These are phyloP conservation scores for Hyaloscypha variabilis DNA, from an alignment of 495 filamentous ascomycete species.

Conservation along the genomic window DNA sequence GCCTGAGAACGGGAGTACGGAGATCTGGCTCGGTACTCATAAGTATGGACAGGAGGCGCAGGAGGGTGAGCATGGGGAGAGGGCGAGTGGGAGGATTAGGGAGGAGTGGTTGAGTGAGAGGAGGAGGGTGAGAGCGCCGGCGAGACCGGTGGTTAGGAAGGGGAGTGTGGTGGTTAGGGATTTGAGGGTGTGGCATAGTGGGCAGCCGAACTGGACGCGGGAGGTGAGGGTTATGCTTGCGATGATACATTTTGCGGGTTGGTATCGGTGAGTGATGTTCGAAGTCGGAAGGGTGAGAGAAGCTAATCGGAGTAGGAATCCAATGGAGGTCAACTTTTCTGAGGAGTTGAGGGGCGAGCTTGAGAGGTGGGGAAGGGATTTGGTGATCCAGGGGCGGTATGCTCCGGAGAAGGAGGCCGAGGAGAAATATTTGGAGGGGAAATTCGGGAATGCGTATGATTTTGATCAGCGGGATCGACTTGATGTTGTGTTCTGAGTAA, in stretches of 20 bases:
- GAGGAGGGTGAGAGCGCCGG: conserved; percentile 41
- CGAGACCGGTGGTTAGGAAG: conserved; percentile 53
- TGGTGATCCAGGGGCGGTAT: conserved; percentile 51
- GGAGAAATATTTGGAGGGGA: conserved; percentile 44
- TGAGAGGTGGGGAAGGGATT: conserved; percentile 32
- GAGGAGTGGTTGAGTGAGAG: conserved; percentile 43
- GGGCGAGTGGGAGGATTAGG: conserved; percentile 49
- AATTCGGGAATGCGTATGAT: conserved; percentile 53
- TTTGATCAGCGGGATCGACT: conserved; percentile 41
- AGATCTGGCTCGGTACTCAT: conserved; percentile 64
- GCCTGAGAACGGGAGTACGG: conserved; percentile 58
- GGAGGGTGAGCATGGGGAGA: conserved; percentile 49
- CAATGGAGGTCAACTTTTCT: conserved; percentile 52
- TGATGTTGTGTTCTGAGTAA: neutral
- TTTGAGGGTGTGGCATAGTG: conserved; percentile 62
- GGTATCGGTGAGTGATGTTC: conserved; percentile 4
- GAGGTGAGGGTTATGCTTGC: conserved; percentile 59
- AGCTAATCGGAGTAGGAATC: conserved; percentile 39
- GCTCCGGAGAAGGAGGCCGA: conserved; percentile 36
- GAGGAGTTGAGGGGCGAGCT: conserved; percentile 45
- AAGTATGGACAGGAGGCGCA: conserved; percentile 39
- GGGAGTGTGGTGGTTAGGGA: conserved; percentile 57
- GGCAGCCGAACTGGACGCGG: conserved; percentile 56
- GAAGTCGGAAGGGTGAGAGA: neutral
- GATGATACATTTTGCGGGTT: conserved; percentile 45